Conservation (phyloP, 108 stramenopile genomes). For the Conticribra weissflogii region DNA sequence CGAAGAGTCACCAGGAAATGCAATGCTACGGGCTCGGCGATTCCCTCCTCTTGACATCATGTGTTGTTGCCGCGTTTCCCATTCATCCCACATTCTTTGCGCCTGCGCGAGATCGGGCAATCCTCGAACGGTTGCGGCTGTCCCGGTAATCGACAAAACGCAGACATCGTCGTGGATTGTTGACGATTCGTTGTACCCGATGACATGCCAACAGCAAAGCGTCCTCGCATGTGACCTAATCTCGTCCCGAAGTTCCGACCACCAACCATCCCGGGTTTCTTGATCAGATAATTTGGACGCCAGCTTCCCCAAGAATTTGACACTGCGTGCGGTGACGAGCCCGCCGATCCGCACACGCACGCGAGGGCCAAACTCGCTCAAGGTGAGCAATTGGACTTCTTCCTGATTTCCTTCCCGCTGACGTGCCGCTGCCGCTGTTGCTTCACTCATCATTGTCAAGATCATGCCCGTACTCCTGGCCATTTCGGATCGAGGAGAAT, state of each 20-base stretch:
- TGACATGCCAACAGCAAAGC: conserved; percentile 92
- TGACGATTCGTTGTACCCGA: conserved; percentile 93
- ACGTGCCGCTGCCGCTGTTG: conserved; percentile 47
- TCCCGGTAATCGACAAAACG: conserved; percentile 93
- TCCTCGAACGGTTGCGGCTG: conserved; percentile 90
- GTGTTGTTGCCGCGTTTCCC: conserved; percentile 37
- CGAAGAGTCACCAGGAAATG: conserved; percentile 35
- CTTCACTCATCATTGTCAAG: conserved; percentile 40
- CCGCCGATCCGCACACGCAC: conserved; percentile 93
- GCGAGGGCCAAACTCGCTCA: conserved; percentile 83
- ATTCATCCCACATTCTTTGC: conserved; percentile 62
- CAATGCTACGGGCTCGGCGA: conserved; percentile 6
- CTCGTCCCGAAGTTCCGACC: conserved; percentile 96
- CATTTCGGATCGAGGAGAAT: conserved; percentile 39
- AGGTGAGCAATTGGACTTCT: conserved; percentile 89
- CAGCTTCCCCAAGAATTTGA: conserved; percentile 94
- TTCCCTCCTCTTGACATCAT: conserved; percentile 20
- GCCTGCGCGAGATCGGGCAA: conserved; percentile 68
- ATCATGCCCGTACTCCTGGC: conserved; percentile 32
- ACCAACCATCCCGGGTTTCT: conserved; percentile 96
- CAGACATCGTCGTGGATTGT: conserved; percentile 97
- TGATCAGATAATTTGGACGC: conserved; percentile 90
- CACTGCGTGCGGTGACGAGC: conserved; percentile 89
- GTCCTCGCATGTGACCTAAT: conserved; percentile 91
- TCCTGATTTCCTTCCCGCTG: conserved; percentile 59